A percentile compares a stretch with the other conserved stretches of the same genome.
Evolutionary conservation across 768 basidiomycete species (phyloP).

Genomic region (Naganishia vaughanmartiniae): DNA sequence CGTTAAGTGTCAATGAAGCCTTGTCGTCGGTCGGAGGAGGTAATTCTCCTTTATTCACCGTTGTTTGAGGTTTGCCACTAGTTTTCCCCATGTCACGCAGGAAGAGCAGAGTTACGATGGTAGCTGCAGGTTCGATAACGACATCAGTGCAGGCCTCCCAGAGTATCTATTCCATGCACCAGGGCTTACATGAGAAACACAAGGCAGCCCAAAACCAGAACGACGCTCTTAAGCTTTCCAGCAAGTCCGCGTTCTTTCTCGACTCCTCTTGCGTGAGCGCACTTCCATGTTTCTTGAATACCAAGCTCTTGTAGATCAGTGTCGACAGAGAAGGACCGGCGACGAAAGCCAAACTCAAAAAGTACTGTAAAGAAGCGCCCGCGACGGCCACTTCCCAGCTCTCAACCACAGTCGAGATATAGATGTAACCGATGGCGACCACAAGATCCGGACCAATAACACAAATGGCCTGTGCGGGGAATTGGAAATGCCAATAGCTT

Average conservation of each 20-base stretch:
- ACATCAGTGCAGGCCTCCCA: neutral
- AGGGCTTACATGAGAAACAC: constrained; percentile 36
- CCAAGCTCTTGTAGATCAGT: constrained; percentile 36
- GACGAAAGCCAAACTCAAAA: constrained; percentile 43
- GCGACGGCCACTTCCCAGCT: constrained; percentile 38
- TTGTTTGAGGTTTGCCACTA: neutral
- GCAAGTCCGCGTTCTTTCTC: neutral
- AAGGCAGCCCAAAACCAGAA: constrained; percentile 46
- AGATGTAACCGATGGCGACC: constrained; percentile 29
- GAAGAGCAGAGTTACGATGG: neutral
- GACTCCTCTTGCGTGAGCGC: constrained; percentile 1
- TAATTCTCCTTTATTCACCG: neutral
- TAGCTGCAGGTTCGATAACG: neutral
- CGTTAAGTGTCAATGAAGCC: neutral
- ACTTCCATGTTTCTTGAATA: constrained; percentile 24
- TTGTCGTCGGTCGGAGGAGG: neutral
- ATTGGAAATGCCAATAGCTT: constrained; percentile 41
- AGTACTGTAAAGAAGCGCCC: constrained; percentile 44
- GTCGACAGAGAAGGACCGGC: constrained; percentile 45
- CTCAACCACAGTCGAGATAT: constrained; percentile 38
- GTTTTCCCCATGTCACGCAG: neutral
- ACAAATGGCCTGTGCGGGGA: constrained; percentile 33
- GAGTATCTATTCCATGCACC: neutral
- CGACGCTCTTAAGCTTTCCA: constrained; percentile 40
- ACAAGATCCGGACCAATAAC: constrained; percentile 40